These are phyloP conservation scores for Podila verticillata DNA, from an alignment of 192 early-diverging fungal genomes.

Conservation along the genomic window DNA sequence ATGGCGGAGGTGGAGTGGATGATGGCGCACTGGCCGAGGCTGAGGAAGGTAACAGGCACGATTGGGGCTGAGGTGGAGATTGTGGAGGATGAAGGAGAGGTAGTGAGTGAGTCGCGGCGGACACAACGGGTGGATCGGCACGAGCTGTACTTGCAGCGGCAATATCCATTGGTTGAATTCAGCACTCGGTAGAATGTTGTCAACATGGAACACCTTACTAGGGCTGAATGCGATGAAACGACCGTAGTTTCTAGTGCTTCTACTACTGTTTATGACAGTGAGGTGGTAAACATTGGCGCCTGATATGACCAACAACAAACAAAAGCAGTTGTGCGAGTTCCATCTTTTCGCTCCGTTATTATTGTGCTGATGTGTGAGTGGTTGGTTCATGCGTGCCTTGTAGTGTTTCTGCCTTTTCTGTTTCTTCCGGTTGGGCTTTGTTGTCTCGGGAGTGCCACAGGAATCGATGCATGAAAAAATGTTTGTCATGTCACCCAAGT, in stretches of 20 bases:
- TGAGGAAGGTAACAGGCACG: constrained; percentile 19
- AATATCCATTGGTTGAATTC: constrained; percentile 19
- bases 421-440: no score
- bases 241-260: no score
- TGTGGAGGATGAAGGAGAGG: background rate
- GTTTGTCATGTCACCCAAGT: no score
- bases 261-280: no score
- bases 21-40: constrained; percentile 23
- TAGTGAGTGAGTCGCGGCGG: background rate
- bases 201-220: no score
- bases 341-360: no score
- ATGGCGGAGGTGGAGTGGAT: constrained; percentile 30
- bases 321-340: background rate
- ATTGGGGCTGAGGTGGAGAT: background rate
- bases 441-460: no score
- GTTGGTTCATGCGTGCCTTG: background rate
- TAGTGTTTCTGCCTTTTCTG: background rate
- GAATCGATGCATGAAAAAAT: no score
- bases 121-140: constrained; percentile 7
- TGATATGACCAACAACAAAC: no score
- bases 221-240: no score
- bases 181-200: background rate
- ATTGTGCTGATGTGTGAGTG: no score
- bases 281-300: no score
- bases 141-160: constrained; percentile 24